Conservation (phyloP, 495 filamentous ascomycete species). For the Talaromyces trachyspermus region DNA sequence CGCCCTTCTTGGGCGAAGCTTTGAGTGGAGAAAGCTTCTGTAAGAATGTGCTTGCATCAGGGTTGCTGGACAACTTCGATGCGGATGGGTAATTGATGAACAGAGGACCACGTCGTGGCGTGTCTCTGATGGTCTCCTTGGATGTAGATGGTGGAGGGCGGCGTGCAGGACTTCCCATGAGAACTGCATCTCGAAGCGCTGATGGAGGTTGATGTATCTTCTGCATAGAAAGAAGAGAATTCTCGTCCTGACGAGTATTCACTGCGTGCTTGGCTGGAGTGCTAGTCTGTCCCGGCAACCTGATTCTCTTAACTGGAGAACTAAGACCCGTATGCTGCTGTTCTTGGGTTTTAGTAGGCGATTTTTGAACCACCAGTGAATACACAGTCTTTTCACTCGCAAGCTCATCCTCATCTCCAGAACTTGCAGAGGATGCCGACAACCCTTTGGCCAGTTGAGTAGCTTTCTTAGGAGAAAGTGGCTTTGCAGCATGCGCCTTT, state of each 20-base stretch:
- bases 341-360: slow-evolving; percentile 29
- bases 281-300: slow-evolving; percentile 17
- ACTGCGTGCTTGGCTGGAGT: background rate
- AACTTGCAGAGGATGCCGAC: slow-evolving; percentile 26
- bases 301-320: slow-evolving; percentile 37
- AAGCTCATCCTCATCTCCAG: slow-evolving; percentile 46
- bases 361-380: slow-evolving; percentile 27
- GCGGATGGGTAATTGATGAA: slow-evolving; percentile 15
- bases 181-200: slow-evolving; percentile 28
- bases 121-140: slow-evolving; percentile 34
- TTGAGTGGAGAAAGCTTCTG: slow-evolving; percentile 5
- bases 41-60: background rate
- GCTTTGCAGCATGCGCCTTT: slow-evolving; percentile 22
- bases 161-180: slow-evolving; percentile 44
- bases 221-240: slow-evolving; percentile 13
- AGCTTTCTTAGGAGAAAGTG: slow-evolving; percentile 51
- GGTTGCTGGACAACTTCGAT: slow-evolving; percentile 11
- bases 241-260: slow-evolving; percentile 15
- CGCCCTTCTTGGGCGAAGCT: slow-evolving; percentile 30
- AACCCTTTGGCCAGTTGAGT: slow-evolving; percentile 44
- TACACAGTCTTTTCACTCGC: slow-evolving; percentile 32
- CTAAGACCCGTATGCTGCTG: slow-evolving; percentile 20
- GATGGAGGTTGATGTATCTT: slow-evolving; percentile 15
- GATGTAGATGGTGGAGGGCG: slow-evolving; percentile 45
- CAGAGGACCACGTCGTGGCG: slow-evolving; percentile 21